Evolutionary conservation across 768 basidiomycete species (phyloP), one percentile per base, ranked within the genome.

Genomic region (Pleurotus djamor): DNA sequence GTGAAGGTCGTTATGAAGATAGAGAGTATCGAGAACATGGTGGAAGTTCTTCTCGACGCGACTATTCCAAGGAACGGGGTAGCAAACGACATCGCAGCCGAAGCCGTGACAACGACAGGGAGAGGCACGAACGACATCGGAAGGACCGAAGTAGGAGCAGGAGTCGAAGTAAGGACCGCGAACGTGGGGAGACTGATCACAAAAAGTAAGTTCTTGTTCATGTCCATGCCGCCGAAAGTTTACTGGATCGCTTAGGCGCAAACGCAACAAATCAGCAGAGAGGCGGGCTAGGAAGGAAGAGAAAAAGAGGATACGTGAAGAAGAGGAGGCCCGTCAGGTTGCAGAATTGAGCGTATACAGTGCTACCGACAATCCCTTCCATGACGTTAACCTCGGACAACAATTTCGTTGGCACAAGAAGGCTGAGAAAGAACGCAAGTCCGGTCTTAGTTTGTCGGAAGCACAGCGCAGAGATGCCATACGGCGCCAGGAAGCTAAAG

Each of bases 351-450:
- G 94, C 64, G 90, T 97, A 64, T 98, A 98, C 78, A 95, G 94
- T 64, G 92, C 95, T 49, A 87, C 88, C 10, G 96, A 98, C 79
- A 99, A 98, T 68, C 97, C 97, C 0, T 99, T 98, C 79, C 94
- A 97, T 74, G 97, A 98, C 66, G 88, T 93, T 62, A 98, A 98
- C 72, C 88, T 98, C 35, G 90, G 88, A 17, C 93, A 98, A 69
- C 94, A 96, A 71, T 99, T 99, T 73, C 87, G 91, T 59, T 99
- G 97, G 97, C 92, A 95, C 76, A 99, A 99, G 81, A 99, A 99
- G 78, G 84, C 87, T 32, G 97, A 99, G 72, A 94, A 94, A 77
- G 97, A 99, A 71, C 83, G 86, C 67, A 98, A 96, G 74, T 76
- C 85, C 60, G 97, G 97, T 1, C 67, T 98, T 51, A 83, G 87